phyloP scores from a whole-genome alignment of 495 filamentous ascomycete genomes.

The Neurospora sp. region DNA sequence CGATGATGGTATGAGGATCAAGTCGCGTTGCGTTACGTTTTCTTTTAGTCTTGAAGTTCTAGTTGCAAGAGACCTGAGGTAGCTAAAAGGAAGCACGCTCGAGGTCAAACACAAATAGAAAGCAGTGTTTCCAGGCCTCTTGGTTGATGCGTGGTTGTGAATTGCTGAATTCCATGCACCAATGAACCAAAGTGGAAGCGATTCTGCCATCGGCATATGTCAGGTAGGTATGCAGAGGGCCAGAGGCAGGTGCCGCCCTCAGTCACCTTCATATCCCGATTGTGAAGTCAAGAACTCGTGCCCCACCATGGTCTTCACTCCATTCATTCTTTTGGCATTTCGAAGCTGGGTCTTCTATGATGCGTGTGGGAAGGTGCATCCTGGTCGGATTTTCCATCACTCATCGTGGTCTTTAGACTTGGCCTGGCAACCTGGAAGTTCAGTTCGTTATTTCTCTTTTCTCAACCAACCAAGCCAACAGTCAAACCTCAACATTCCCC shows the following conservation, averaged over 20 bases:
- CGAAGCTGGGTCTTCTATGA: background rate
- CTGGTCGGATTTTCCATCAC: background rate
- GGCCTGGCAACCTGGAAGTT: too few species aligned
- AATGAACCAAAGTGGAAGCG: background rate
- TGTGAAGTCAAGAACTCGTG: background rate
- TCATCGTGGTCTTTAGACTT: too few species aligned
- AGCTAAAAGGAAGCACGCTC: too few species aligned
- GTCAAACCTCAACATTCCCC: too few species aligned
- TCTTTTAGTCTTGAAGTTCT: background rate
- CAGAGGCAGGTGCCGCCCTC: background rate
- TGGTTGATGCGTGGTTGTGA: background rate
- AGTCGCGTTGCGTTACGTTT: background rate
- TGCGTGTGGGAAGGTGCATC: too few species aligned
- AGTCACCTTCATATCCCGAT: background rate
- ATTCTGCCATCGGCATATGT: background rate
- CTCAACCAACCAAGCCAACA: too few species aligned
- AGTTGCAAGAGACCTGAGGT: too few species aligned
- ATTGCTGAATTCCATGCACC: background rate
- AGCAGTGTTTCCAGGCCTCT: background rate
- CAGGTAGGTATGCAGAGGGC: too few species aligned
- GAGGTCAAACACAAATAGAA: background rate
- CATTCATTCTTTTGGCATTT: background rate
- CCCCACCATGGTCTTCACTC: background rate
- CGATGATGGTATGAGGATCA: background rate
- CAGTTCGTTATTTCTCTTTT: background rate